A percentile compares a stretch with the other conserved stretches of the same genome.
Evolutionary conservation across 768 basidiomycete species (phyloP).

Genomic region (Nidula microcarpa): DNA sequence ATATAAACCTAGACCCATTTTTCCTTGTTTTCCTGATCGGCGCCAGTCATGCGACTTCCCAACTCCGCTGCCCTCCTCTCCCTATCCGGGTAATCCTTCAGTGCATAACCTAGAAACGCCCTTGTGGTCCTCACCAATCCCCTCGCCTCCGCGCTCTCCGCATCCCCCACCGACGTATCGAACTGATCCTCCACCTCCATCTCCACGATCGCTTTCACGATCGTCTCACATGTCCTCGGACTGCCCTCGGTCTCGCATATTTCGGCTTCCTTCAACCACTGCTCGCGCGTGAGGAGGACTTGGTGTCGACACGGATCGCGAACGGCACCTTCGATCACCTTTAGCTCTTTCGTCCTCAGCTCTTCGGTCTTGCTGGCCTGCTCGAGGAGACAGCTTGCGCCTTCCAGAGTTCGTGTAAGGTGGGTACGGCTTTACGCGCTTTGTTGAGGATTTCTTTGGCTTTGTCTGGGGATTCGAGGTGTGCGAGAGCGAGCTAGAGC

Average conservation of each 20-base stretch:
- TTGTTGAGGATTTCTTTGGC: slow-evolving; percentile 95
- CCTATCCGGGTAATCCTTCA: slow-evolving; percentile 87
- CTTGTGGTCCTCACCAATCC: slow-evolving; percentile 80
- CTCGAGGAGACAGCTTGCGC: slow-evolving; percentile 88
- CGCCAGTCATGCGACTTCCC: too few relatives aligned
- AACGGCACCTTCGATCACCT: slow-evolving; percentile 85
- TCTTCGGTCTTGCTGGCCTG: slow-evolving; percentile 60
- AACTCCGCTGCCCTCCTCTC: slow-evolving; percentile 83
- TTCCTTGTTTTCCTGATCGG: too few relatives aligned
- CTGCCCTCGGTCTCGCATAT: slow-evolving; percentile 84
- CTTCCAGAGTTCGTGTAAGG: slow-evolving; percentile 98
- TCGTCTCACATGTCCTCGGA: slow-evolving; percentile 86
- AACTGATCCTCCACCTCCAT: slow-evolving; percentile 94
- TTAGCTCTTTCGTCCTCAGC: slow-evolving; percentile 62
- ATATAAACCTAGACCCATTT: too few relatives aligned
- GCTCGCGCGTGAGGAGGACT: slow-evolving; percentile 84
- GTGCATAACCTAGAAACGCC: slow-evolving; percentile 85
- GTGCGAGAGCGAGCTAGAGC: slow-evolving; percentile 95
- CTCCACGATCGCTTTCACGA: slow-evolving; percentile 88
- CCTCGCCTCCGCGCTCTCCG: slow-evolving; percentile 72
- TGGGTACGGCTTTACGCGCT: slow-evolving; percentile 91
- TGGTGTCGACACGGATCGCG: slow-evolving; percentile 77
- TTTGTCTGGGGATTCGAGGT: slow-evolving; percentile 87
- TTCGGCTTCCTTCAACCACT: slow-evolving; percentile 97
- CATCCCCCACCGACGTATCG: slow-evolving; percentile 86